These are phyloP conservation scores for Mycogone perniciosa DNA, from an alignment of 2,329 filamentous ascomycete genomes.

Conservation along the genomic window DNA sequence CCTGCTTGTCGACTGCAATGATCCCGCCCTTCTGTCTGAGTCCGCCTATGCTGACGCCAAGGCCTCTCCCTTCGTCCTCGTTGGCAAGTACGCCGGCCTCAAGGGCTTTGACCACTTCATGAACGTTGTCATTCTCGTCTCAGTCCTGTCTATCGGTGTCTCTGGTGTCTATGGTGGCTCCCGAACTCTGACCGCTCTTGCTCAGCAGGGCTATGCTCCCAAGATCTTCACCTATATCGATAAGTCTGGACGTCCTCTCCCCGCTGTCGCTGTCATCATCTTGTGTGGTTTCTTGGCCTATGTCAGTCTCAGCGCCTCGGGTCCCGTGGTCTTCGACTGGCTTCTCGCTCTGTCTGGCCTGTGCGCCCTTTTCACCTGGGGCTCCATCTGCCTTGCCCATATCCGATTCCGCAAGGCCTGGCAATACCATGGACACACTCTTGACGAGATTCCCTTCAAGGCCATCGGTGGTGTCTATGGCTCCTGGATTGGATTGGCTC, in stretches of 20 bases:
- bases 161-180: constrained; percentile 47
- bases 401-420: constrained; percentile 59
- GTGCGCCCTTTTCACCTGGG: constrained; percentile 58
- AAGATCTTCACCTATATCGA: constrained; percentile 46
- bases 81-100: constrained; percentile 40
- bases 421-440: constrained; percentile 50
- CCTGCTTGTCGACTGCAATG: constrained; percentile 35
- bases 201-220: constrained; percentile 46
- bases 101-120: constrained; percentile 41
- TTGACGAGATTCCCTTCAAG: constrained; percentile 34
- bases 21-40: constrained; percentile 33
- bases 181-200: constrained; percentile 45
- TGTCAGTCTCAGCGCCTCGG: constrained; percentile 36
- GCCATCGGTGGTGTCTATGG: constrained; percentile 48
- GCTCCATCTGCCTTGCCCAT: constrained; percentile 56
- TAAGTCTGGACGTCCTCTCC: constrained; percentile 42
- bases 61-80: constrained; percentile 43
- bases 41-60: constrained; percentile 23
- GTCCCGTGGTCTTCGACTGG: constrained; percentile 53
- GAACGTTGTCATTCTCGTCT: constrained; percentile 46
- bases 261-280: constrained; percentile 35
- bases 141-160: constrained; percentile 46
- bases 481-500: constrained; percentile 54
- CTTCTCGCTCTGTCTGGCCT: constrained; percentile 56
- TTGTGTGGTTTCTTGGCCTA: constrained; percentile 40